These are phyloP conservation scores for Paulownia fortunei DNA, from an alignment of 257 asterid genomes.

Conservation along the genomic window DNA sequence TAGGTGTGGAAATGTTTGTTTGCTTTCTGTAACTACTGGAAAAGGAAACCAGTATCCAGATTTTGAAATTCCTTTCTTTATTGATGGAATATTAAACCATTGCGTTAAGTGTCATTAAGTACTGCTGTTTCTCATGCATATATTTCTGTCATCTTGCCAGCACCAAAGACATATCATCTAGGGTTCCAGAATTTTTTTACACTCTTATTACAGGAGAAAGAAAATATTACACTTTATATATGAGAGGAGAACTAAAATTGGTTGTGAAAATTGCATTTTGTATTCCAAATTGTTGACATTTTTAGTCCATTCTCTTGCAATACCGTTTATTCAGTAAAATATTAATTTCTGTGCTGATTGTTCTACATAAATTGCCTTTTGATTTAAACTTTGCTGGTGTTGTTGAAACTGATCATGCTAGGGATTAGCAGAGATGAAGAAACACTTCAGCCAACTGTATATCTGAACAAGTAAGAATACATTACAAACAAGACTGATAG, in stretches of 20 bases:
- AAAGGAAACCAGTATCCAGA: neutral
- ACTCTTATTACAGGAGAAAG: too few relatives aligned
- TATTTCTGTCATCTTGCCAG: too few relatives aligned
- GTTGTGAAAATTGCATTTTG: conserved; percentile 6
- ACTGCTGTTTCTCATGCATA: too few relatives aligned
- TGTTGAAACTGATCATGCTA: conserved; percentile 37
- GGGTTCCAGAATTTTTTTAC: too few relatives aligned
- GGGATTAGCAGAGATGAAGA: conserved; percentile 91
- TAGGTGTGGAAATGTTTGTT: conserved; percentile 58
- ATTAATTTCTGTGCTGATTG: neutral
- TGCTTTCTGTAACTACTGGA: conserved; percentile 11
- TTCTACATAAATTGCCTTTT: conserved; percentile 16
- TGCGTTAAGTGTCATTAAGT: too few relatives aligned
- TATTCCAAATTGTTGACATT: conserved; percentile 14
- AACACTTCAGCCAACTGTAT: conserved; percentile 87
- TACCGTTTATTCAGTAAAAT: neutral
- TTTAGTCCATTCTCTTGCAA: conserved; percentile 9
- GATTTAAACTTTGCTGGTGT: neutral
- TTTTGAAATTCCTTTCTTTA: neutral
- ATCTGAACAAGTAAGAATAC: conserved; percentile 87
- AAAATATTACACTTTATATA: neutral
- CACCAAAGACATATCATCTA: too few relatives aligned
- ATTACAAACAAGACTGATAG: conserved; percentile 16
- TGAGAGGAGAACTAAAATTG: neutral
- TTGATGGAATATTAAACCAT: conserved; percentile 15